Conservation (phyloP, 495 filamentous ascomycete genomes). For the Lentithecium fluviatile region DNA sequence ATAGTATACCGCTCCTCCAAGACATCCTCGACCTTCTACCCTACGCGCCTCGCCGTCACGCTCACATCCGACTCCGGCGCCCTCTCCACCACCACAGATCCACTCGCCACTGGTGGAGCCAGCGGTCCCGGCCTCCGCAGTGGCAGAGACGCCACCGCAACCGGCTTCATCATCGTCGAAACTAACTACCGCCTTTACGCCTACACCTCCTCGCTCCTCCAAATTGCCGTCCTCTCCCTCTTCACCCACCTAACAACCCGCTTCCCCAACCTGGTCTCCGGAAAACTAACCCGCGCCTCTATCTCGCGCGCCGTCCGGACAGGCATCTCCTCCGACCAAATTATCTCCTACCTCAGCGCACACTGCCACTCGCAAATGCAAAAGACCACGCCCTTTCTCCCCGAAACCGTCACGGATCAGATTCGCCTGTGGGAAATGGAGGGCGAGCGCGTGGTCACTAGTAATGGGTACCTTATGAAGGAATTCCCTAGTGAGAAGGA, state of each 20-base stretch:
- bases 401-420: slow-evolving; percentile 95
- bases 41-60: slow-evolving; percentile 90
- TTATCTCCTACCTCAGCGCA: slow-evolving; percentile 76
- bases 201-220: slow-evolving; percentile 87
- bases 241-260: slow-evolving; percentile 82
- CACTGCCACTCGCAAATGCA: slow-evolving; percentile 93
- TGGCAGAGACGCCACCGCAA: slow-evolving; percentile 45
- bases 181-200: slow-evolving; percentile 99
- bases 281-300: slow-evolving; percentile 80
- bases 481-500: slow-evolving; percentile 77
- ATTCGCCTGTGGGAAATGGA: slow-evolving; percentile 97
- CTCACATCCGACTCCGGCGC: slow-evolving; percentile 79
- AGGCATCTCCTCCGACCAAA: slow-evolving; percentile 93
- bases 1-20: slow-evolving; percentile 70
- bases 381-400: slow-evolving; percentile 68
- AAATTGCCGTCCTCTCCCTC: slow-evolving; percentile 89
- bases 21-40: slow-evolving; percentile 70
- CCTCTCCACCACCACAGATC: slow-evolving; percentile 49
- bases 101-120: slow-evolving; percentile 24
- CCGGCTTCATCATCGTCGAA: slow-evolving; percentile 91
- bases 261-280: slow-evolving; percentile 88
- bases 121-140: slow-evolving; percentile 25
- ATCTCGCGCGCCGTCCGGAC: slow-evolving; percentile 80
- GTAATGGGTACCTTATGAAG: slow-evolving; percentile 79
- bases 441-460: slow-evolving; percentile 83